Base-by-base conservation (phyloP, 768 basidiomycete genomes). In the Hemileccinum impolitum region DNA sequence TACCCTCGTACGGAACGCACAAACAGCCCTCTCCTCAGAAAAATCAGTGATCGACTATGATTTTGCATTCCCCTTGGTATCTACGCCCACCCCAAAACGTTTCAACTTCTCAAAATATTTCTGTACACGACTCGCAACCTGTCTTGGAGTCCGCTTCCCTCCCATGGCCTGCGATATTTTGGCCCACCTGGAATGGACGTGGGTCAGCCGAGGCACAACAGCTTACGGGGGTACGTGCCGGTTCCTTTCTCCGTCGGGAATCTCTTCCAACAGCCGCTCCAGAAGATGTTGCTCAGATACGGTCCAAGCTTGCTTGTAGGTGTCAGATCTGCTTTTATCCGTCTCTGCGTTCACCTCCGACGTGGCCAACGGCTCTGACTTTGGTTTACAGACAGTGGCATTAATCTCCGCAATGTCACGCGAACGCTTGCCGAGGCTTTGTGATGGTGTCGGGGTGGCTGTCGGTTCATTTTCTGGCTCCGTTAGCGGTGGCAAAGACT, bases 51-150 rank as follows among this genome's bases (percentile, higher is more conserved):
- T 43, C 47, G 44, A 21, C 44, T 60, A 56, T 40, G 50, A 55
- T 45, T 61, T 59, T 21, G 48, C 48, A 48, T 63, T 61, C 34
- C 47, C 60, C 47, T 55, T 64, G 44, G 46, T 49, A 30, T 69
- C 68, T 30, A 75, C 63, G 23, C 74, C 77, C 43, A 85, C 58
- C 31, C 88, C 87, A 64, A 82, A 90, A 54, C 78, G 77, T 69
- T 84, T 88, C 65, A 91, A 65, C 72, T 90, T 91, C 63, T 86
- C 86, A 64, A 89, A 85, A 66, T 90, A 91, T 67, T 92, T 92
- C 58, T 92, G 90, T 46, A 92, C 89, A 15, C 88, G 78, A 70
- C 87, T 90, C 32, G 88, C 88, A n/a, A 92, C 90, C 70, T 92
- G 90, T 52, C 88, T 70, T 4, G 89, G 82, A 4, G 90, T 90